Base-by-base conservation (phyloP, 164 flowering plant genomes). In the Berberis vulgaris region DNA sequence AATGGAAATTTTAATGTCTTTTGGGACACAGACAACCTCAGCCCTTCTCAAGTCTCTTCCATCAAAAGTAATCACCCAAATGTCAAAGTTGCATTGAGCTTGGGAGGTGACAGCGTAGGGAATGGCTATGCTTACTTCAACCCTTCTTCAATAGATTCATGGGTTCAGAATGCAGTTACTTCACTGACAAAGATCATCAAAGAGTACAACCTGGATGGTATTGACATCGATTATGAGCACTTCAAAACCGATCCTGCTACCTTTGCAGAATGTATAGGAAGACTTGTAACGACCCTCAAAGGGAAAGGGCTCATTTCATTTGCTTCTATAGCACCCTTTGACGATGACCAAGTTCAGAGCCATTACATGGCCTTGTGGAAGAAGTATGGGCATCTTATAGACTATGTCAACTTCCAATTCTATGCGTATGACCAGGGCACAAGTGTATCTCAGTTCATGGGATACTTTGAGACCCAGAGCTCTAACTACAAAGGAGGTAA, bases 251-350 rank as follows among this genome's bases (percentile, higher is more conserved):
- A 73, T 46, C 78, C 84, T 4, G 41, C 65, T 13, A 79, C 76
- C 1, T 84, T 84, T 59, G 76, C 86, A 0, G 78, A 79, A 64
- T 84, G 86, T 67, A 82, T 82, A 0, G 82, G 85, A 2, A 65
- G 41, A 64, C 80, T 84, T 4, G 52, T 79, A 13, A 62, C 43
- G 5, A 74, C 53, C 1, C 80, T 84, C 0, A 84, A 81, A 67
- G 54, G 45, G 1, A 77, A 76, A 45, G 66, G 76, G 1, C 73
- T 79, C 13, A 82, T 84, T 61, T 74, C 79, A 1, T 79, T 80
- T 65, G 84, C 84, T 54, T 84, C 88, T n/a, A 82, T 84, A n/a
- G 84, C 88, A 9, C 88, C 88, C 1, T 84, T 60, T n/a, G 83
- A 77, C 42, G 78, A 82, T 57, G 72, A 73, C 11, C 60, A 65